Base-by-base conservation (phyloP, 139 green algal species). In the Dunaliella sp. region DNA sequence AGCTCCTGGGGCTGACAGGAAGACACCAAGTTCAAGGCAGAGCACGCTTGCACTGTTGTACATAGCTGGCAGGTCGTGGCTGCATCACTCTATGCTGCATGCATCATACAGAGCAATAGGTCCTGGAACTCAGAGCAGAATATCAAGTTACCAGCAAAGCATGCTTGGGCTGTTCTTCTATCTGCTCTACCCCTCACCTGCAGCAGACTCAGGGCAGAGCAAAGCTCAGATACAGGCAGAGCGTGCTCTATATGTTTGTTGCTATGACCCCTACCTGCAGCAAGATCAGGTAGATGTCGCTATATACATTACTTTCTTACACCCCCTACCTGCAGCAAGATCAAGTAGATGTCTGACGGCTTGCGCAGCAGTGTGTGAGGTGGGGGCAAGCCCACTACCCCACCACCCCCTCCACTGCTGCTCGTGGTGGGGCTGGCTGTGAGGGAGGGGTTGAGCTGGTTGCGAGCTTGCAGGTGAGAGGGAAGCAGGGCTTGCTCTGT, bases 281-380 rank as follows among this genome's bases (percentile, higher is more conserved):
- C 79, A 83, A 36, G 16, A 83, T 21, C 33, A 48, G 77, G 24
- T 33, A 7, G 77, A 38, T 38, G 7, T 3, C 7, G 2, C 3
- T 16, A 22, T 58, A 3, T 48, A 30, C 31, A 82, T 16, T 7
- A 57, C 31, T n/a, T 34, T 25, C 2, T 34, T 25, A 36, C 25
- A 32, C 25, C 21, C 2, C 77, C 32, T 26, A 83, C 79, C 79
- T 83, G 36, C 25, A 83, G 2, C 79, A 83, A 36, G 16, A 83
- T 21, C 79, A 83, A 36, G 36, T 83, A 83, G 24, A 83, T 72
- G 79, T 83, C 79, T 36, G n/a, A 26, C 34, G 79, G 79, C 36
- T 72, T 28, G 33, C 24, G 21, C 36, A 83, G 36, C 77, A 38
- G 30, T 3, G 77, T 30, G 31, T 32, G 77, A 2, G 31, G 58